Evolutionary conservation across 2,329 filamentous ascomycete species (phyloP).

Genomic region (Fusarium domesticum): DNA sequence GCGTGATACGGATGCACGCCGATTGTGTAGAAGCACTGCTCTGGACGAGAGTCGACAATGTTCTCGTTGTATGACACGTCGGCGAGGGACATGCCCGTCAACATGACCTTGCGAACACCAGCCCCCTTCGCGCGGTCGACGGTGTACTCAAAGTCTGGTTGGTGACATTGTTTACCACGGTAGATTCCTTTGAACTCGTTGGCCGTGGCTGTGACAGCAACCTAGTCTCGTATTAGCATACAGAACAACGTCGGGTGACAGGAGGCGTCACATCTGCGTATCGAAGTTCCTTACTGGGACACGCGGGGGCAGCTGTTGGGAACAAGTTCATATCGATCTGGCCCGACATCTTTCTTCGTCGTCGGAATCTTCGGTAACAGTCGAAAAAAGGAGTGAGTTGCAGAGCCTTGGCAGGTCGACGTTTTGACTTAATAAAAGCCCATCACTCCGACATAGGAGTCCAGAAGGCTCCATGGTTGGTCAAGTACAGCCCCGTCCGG

Average conservation of each 20-base stretch:
- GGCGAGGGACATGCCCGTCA: slow-evolving; percentile 38
- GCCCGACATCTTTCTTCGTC: slow-evolving; percentile 14
- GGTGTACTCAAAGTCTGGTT: slow-evolving; percentile 41
- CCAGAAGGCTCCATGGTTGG: background rate
- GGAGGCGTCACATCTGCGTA: slow-evolving; percentile 23
- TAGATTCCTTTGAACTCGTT: slow-evolving; percentile 50
- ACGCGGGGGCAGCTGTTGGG: slow-evolving; percentile 19
- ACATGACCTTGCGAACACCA: slow-evolving; percentile 41
- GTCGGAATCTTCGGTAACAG: background rate
- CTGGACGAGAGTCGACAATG: slow-evolving; percentile 29
- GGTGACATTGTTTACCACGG: slow-evolving; percentile 47
- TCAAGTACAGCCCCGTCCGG: background rate
- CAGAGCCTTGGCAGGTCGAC: background rate
- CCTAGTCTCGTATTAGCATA: slow-evolving; percentile 21
- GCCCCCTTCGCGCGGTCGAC: slow-evolving; percentile 41
- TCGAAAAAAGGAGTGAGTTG: background rate
- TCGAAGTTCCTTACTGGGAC: slow-evolving; percentile 19
- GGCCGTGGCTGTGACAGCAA: slow-evolving; percentile 38
- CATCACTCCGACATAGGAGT: background rate
- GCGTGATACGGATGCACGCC: slow-evolving; percentile 52
- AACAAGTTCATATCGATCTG: slow-evolving; percentile 24
- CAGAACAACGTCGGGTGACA: background rate
- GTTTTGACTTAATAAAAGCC: background rate
- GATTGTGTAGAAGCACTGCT: slow-evolving; percentile 43
- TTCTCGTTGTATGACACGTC: slow-evolving; percentile 30